A percentile compares a stretch with the other conserved stretches of the same genome.
Conservation (phyloP, 192 early-diverging fungal species). For the Kappamyces sp. region DNA sequence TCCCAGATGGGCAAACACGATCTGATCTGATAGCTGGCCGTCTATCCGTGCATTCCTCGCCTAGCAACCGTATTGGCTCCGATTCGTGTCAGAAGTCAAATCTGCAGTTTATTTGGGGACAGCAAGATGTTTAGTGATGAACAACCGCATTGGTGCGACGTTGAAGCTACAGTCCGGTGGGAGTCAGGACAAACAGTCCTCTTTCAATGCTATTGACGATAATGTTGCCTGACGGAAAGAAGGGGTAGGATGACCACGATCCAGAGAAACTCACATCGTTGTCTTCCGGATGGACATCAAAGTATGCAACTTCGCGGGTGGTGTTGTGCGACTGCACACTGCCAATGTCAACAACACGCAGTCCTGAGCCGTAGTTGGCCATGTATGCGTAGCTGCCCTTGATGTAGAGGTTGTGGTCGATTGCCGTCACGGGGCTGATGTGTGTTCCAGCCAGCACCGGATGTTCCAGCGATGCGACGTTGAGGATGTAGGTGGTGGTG, state of each 20-base stretch:
- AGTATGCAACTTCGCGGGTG: constrained; percentile 2
- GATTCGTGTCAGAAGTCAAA: no score
- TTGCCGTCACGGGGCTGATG: constrained; percentile 4
- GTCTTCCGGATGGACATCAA: constrained; percentile 13
- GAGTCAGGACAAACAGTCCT: no score
- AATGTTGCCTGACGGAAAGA: background rate
- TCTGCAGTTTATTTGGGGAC: no score
- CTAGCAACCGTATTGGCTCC: no score
- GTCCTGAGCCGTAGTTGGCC: constrained; percentile 6
- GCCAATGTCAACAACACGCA: constrained; percentile 5
- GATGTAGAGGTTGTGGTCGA: constrained; percentile 14
- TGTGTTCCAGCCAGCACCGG: constrained; percentile 3
- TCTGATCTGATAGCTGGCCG: no score
- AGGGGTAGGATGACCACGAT: background rate
- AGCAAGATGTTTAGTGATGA: no score
- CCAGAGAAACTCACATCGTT: background rate
- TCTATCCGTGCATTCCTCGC: no score
- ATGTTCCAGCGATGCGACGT: constrained; percentile 6
- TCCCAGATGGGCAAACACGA: no score
- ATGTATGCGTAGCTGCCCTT: background rate
- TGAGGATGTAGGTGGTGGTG: constrained; percentile 9
- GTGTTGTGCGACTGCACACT: background rate
- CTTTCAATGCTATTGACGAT: no score
- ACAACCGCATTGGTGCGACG: no score
- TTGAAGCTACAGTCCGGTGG: no score